Evolutionary conservation across 1,284 basidiomycete genomes (phyloP), one percentile per base, ranked within the genome.

Genomic region (Fomitopsis palustris): DNA sequence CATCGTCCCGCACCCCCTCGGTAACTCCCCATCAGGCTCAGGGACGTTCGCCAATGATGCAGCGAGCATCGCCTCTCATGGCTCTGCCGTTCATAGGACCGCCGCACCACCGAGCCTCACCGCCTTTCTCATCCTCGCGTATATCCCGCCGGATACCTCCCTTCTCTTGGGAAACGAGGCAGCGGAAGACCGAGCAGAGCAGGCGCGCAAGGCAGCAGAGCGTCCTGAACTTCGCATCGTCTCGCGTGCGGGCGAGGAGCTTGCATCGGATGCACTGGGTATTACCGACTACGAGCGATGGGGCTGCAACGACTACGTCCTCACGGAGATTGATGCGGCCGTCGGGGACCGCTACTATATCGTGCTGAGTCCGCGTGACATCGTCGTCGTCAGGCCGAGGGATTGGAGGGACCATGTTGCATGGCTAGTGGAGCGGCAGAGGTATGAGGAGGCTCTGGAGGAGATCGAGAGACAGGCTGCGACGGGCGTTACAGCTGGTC

Each of bases 221-320:
- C 87, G 92, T 23, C 96, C 97, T 2, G 96, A 99, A 73, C 80
- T 99, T 52, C 86, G 95, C 10, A 92, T 98, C 64, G 92, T 99
- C 64, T 93, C 93, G 9, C 85, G 87, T 10, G 81, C 82, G 0
- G 96, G 96, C 1, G 95, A 99, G 69, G 96, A 98, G 73, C 79
- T 95, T 10, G 86, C 92, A 1, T 85, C 88, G 0, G 96, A 99
- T 70, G 92, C 90, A 1, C 81, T 99, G 52, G 85, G 84, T 52
- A 81, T 99, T 39, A 77, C 85, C 14, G 86, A 87, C 61, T 98
- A 84, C 71, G 87, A 93, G 69, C 78, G 85, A 16, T 97, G 92
- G 82, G 87, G 89, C 17, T 98, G 96, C 74, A 96, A 96, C 69
- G 96, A 99, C 73, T 98, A 98, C 69, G 76, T 84, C 17, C 78